phyloP scores from a whole-genome alignment of 23 red algal species.

The Gracilariopsis chorda region DNA sequence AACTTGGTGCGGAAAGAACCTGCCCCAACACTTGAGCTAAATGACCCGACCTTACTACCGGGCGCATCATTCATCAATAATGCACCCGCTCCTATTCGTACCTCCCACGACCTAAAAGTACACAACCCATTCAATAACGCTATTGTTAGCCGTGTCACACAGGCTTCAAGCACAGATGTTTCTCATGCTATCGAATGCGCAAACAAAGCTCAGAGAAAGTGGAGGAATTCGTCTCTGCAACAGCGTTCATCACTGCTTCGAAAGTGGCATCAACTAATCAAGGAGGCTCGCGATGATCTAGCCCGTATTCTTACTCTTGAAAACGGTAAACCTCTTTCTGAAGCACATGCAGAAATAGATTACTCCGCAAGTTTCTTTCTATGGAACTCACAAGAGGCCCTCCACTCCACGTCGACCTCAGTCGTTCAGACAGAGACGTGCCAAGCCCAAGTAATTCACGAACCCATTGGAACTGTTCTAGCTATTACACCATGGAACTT shows the following conservation, averaged over 20 bases:
- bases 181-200: neutral
- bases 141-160: neutral
- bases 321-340: constrained; percentile 87
- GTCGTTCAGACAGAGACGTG: neutral
- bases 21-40: neutral
- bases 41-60: constrained; percentile 3
- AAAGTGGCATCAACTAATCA: constrained; percentile 55
- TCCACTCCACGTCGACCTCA: constrained; percentile 28
- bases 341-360: constrained; percentile 81
- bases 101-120: neutral
- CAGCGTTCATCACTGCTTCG: constrained; percentile 52
- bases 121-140: neutral
- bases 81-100: neutral
- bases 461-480: constrained; percentile 78
- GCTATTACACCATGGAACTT: constrained; percentile 97
- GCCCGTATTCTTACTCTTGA: constrained; percentile 76
- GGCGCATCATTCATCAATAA: constrained; percentile 32
- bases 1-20: neutral
- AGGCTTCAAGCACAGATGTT: constrained; percentile 10
- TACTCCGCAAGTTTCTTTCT: constrained; percentile 82
- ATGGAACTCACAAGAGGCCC: constrained; percentile 70
- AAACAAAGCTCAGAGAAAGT: neutral
- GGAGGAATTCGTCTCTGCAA: constrained; percentile 49
- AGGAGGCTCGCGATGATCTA: constrained; percentile 63
- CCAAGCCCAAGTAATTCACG: constrained; percentile 32